Evolutionary conservation across 768 basidiomycete species (phyloP).

Genomic region (Boletales sp.): DNA sequence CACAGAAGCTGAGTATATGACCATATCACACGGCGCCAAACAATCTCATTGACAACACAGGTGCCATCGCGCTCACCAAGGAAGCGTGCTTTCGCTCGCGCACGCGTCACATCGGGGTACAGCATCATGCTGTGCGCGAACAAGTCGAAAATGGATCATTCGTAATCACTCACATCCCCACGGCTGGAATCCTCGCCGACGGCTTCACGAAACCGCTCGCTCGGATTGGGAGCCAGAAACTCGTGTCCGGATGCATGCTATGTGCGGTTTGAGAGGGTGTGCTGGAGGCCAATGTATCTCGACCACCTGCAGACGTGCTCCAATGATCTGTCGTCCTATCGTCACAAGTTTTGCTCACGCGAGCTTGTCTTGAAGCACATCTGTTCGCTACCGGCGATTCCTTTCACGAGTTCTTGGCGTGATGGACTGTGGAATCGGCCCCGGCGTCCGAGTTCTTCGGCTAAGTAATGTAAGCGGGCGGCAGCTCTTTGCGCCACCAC

Average conservation of each 20-base stretch:
- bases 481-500: too few relatives aligned
- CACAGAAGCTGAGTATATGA: constrained; percentile 39
- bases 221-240: neutral
- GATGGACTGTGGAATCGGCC: too few relatives aligned
- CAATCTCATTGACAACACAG: constrained; percentile 34
- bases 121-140: constrained; percentile 39
- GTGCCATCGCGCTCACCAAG: constrained; percentile 31
- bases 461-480: too few relatives aligned
- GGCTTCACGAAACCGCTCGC: constrained; percentile 39
- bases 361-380: too few relatives aligned
- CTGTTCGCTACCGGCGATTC: too few relatives aligned
- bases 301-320: too few relatives aligned
- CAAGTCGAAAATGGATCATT: constrained; percentile 25
- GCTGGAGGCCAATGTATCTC: neutral
- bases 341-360: too few relatives aligned
- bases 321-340: too few relatives aligned
- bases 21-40: constrained; percentile 11
- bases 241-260: neutral
- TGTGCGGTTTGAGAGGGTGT: neutral
- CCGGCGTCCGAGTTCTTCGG: too few relatives aligned
- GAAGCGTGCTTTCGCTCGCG: constrained; percentile 35
- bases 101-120: constrained; percentile 42
- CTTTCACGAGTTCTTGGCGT: too few relatives aligned
- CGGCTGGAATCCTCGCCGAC: constrained; percentile 36
- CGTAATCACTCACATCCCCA: constrained; percentile 27